Base-by-base conservation (phyloP, 768 basidiomycete genomes). In the Tremella yokohamensis region DNA sequence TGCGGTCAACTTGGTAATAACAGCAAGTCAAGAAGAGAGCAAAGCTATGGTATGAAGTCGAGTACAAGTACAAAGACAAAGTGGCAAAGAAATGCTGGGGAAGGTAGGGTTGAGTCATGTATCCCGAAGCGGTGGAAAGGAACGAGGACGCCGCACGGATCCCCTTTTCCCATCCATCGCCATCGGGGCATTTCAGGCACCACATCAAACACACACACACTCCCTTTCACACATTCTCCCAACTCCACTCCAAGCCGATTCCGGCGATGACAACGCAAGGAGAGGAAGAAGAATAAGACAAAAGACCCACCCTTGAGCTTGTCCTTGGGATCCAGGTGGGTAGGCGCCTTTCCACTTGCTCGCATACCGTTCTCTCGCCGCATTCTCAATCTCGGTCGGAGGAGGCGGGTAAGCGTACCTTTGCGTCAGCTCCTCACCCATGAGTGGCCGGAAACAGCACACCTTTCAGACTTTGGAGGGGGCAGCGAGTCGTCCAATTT, bases 401-500 rank as follows among this genome's bases (percentile, higher is more conserved):
- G 62, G 62, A 7, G 67, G 68, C 0, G 68, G 68, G 44, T 65
- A 63, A 16, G 68, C 68, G 52, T 69, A 69, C 49, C 66, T 37
- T 48, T 2, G 13, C 24, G 16, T 57, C 39, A 54, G 51, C 9
- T 8, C 37, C n/a, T 39, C 12, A 25, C 7, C 39, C 19, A 24
- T 38, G 22, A 37, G 25, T 22, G 25, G 16, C 19, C 22, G 9
- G n/a, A 9, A 22, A n/a, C 24, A 25, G 50, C 64, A 55, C 49
- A 65, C 64, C 66, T 59, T 42, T 65, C 64, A 19, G 56, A 60
- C 45, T 57, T 55, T 2, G 67, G 67, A 15, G 64, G 61, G 15
- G 64, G 57, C 20, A 62, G 45, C 22, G 51, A 58, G 13, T 34
- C 60, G 0, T 39, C 59, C 22, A 69, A 37, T 18, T 45, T 25